phyloP scores from a whole-genome alignment of 306 rosid genomes.

The Quercus variabilis region DNA sequence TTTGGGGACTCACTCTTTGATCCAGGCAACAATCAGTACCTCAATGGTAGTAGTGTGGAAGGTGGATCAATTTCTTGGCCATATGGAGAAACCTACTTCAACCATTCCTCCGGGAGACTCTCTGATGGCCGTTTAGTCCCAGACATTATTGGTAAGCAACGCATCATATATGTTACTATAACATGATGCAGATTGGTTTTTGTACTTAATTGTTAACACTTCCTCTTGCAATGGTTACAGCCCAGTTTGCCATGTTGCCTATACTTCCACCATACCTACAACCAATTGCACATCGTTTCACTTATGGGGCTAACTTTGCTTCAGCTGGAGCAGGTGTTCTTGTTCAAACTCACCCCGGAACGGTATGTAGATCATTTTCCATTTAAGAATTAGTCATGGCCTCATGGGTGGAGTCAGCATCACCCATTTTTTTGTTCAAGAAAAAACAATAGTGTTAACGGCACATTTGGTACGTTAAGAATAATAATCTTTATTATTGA shows the following conservation, averaged over 20 bases:
- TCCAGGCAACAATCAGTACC: slow-evolving; percentile 31
- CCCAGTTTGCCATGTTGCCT: slow-evolving; percentile 38
- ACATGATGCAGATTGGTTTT: not conserved
- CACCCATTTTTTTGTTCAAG: no score
- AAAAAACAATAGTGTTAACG: no score
- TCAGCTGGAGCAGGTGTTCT: slow-evolving; percentile 42
- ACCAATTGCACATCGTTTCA: slow-evolving; percentile 12
- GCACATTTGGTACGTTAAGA: no score
- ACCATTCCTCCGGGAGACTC: slow-evolving; percentile 26
- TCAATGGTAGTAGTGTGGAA: not conserved
- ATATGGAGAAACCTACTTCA: slow-evolving; percentile 41
- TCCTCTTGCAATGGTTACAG: slow-evolving; percentile 13
- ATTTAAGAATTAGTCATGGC: no score
- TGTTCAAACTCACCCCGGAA: not conserved
- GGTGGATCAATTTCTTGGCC: slow-evolving; percentile 24
- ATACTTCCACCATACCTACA: slow-evolving; percentile 36
- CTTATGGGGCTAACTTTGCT: slow-evolving; percentile 38
- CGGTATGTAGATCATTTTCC: slow-evolving; percentile 19
- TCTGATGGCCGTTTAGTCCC: slow-evolving; percentile 41
- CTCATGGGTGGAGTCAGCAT: no score
- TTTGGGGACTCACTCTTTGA: slow-evolving; percentile 40
- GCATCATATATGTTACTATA: not conserved
- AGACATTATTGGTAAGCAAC: slow-evolving; percentile 28
- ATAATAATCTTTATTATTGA: no score
- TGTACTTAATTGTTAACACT: not conserved